These are phyloP conservation scores for Rhizophora apiculata DNA, from an alignment of 345 rosid genomes.

Conservation along the genomic window DNA sequence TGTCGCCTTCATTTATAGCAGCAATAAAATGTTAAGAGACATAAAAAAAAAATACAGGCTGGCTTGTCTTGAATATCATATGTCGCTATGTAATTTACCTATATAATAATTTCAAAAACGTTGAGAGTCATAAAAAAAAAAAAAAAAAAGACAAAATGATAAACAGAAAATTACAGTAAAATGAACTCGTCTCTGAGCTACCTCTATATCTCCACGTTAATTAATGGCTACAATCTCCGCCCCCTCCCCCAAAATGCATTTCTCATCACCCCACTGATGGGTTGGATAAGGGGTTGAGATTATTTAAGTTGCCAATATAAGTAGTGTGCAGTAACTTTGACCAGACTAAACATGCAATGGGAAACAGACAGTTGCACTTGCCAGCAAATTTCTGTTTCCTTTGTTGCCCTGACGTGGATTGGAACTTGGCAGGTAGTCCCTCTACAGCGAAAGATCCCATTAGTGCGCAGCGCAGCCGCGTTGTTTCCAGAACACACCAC, in stretches of 20 bases:
- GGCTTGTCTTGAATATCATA: not conserved
- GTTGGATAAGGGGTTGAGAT: not conserved
- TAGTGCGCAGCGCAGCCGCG: conserved; percentile 9
- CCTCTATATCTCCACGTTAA: no score
- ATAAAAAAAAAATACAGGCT: not conserved
- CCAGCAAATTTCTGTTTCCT: not conserved
- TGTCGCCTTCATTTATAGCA: conserved; percentile 88
- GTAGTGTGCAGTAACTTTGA: conserved; percentile 43
- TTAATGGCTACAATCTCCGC: conserved; percentile 21
- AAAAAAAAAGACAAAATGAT: no score
- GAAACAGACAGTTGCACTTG: conserved; percentile 30
- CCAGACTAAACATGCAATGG: conserved; percentile 52
- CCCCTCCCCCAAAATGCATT: not conserved
- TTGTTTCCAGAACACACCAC: conserved; percentile 19
- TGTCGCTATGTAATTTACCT: conserved; percentile 2
- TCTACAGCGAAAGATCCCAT: conserved; percentile 48
- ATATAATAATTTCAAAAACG: not conserved
- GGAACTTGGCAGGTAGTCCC: conserved; percentile 39
- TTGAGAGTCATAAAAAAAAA: no score
- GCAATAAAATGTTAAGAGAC: conserved; percentile 36
- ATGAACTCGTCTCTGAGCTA: no score
- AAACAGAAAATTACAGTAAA: no score
- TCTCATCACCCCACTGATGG: not conserved
- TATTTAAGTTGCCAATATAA: conserved; percentile 38
- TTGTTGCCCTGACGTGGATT: conserved; percentile 16